Evolutionary conservation across 148 eudicot genomes (phyloP), one percentile per base, ranked within the genome.

Genomic region (Diospyros lotus): DNA sequence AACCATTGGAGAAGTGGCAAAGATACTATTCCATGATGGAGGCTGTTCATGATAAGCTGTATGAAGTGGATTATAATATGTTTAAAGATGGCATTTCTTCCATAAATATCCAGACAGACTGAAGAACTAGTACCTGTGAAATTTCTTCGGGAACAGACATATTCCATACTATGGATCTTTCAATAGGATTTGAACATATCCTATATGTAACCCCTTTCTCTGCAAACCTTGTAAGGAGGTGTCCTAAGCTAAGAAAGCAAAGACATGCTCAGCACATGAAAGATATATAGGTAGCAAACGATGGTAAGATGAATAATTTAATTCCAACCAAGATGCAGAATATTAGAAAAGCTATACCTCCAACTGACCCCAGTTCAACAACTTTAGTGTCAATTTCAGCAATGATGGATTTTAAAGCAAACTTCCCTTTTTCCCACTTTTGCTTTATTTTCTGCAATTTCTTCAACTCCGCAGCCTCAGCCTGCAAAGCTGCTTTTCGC

Each of bases 351-450:
- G 71, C n/a, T 64, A 55, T 81, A 94, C 98, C 98, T 87, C 97
- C 98, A 78, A 94, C 74, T n/a, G 86, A 79, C 58, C 93, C 91
- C 28, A 79, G 74, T 80, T 92, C 91, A 73, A 93, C 82, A 63
- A 92, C 93, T 76, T 86, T 89, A 51, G 84, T 69, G 70, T 94
- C 97, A 72, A 94, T 81, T 82, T 85, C 76, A 68, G 92, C 91
- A 75, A 87, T 83, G 72, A 94, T 89, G 65, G 94, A 85, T 73
- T 87, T 85, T 67, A 83, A 73, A 72, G 89, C 92, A 76, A 71
- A 78, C 66, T 89, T 89, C 38, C 92, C 91, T 73, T 89, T 92
- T 81, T 89, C 98, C 97, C 93, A 86, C 71, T 82, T 87, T 73
- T 87, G 86, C 82, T 69, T 89, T 75, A 87, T 91, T 79, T 90